Base-by-base conservation (phyloP, 148 eudicot species). In the Rhododendron ovatum region DNA sequence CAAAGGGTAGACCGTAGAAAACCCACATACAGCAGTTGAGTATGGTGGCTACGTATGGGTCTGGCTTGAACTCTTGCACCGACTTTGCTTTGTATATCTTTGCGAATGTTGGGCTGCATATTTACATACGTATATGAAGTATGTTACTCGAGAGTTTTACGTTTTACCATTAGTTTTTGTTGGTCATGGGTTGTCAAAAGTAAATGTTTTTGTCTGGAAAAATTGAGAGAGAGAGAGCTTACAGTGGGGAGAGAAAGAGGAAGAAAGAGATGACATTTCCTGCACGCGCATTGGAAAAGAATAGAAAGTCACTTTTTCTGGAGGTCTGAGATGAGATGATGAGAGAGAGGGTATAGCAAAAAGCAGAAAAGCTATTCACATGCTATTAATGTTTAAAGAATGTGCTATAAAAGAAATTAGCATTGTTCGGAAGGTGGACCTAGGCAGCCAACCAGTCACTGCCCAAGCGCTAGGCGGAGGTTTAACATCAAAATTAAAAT, bases 11-110 rank as follows among this genome's bases (percentile, higher is more conserved):
- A 15, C 96, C 99, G 75, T 97, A 96, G 13, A 97, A 88, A 6
- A 92, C 84, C 98, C 98, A 97, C 88, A 95, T 61, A 9, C 91
- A 89, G 86, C 99, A 95, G 63, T 93, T 95, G 3, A 97, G 83
- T 51, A 92, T 80, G 35, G 95, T 91, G 3, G 92, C 95, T 0
- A 97, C 47, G 55, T 95, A 97, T 15, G 99, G 98, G 47, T 89
- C 91, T 45, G 98, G 87, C 59, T 90, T 93, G 89, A 91, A 97
- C 35, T 88, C 87, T 87, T 92, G 92, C 80, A 93, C 94, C 41
- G 98, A 92, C 89, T 91, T 94, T 22, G 87, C 89, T 88, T 82
- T 94, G 43, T 80, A 87, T 50, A 97, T 94, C 35, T 81, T 86
- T 7, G 51, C 5, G 51, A 97, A 92, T 61, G 98, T 97, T 30